These are phyloP conservation scores for Coniella vitis DNA, from an alignment of 2,329 filamentous ascomycete species.

Conservation along the genomic window DNA sequence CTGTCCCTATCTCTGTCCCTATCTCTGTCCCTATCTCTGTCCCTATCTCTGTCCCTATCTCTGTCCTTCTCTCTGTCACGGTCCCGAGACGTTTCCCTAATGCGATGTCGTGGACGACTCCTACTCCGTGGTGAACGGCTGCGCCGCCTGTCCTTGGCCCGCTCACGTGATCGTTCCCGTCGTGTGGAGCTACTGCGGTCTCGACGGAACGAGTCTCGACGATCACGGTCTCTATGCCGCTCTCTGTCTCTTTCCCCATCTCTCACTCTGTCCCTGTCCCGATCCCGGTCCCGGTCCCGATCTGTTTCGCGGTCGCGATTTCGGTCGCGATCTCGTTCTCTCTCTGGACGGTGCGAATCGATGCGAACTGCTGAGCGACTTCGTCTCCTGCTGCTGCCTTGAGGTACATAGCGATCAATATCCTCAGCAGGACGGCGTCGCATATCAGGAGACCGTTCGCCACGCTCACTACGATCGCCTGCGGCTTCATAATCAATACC, in stretches of 20 bases:
- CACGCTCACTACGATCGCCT: slow-evolving; percentile 28
- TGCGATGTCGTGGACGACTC: slow-evolving; percentile 25
- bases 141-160: slow-evolving; percentile 16
- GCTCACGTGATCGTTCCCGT: slow-evolving; percentile 12
- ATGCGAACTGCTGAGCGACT: slow-evolving; percentile 18
- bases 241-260: slow-evolving; percentile 13
- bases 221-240: slow-evolving; percentile 23
- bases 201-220: slow-evolving; percentile 12
- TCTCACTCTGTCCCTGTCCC: slow-evolving; percentile 26
- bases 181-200: slow-evolving; percentile 3
- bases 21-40: slow-evolving; percentile 25
- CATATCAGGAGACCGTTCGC: slow-evolving; percentile 31
- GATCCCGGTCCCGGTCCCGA: slow-evolving; percentile 28
- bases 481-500: slow-evolving; percentile 48
- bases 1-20: slow-evolving; percentile 24
- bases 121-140: slow-evolving; percentile 21
- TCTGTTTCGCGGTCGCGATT: slow-evolving; percentile 37
- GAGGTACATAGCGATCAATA: slow-evolving; percentile 42
- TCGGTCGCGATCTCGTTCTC: slow-evolving; percentile 30
- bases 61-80: slow-evolving; percentile 6
- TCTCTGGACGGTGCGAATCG: slow-evolving; percentile 17
- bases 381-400: slow-evolving; percentile 31
- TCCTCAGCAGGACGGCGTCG: slow-evolving; percentile 33
- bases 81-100: slow-evolving; percentile 25
- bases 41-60: slow-evolving; percentile 26